A percentile compares a stretch with the other conserved stretches of the same genome.
Evolutionary conservation across 2,329 filamentous ascomycete genomes (phyloP).

Genomic region (Dendrostoma leiphaemia): DNA sequence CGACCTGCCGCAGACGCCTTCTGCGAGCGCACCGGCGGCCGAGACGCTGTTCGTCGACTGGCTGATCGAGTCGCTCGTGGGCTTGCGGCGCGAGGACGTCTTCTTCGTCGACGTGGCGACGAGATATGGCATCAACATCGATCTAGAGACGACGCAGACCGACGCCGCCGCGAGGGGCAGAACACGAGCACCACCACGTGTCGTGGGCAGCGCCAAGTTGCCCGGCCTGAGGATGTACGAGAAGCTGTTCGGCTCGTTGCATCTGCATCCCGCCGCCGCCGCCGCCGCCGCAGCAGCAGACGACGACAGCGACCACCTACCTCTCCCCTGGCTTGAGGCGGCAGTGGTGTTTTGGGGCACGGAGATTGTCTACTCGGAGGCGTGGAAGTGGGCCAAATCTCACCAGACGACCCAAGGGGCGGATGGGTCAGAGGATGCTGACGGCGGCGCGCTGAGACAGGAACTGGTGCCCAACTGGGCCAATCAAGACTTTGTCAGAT

Average conservation of each 20-base stretch:
- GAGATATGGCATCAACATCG: conserved; percentile 56
- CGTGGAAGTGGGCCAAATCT: conserved; percentile 53
- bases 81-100: conserved; percentile 63
- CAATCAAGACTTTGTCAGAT: conserved; percentile 55
- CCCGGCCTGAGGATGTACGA: conserved; percentile 38
- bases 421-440: conserved; percentile 45
- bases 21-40: conserved; percentile 26
- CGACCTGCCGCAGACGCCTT: conserved; percentile 42
- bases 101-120: conserved; percentile 66
- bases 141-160: conserved; percentile 30
- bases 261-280: conserved; percentile 43
- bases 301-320: too few relatives aligned
- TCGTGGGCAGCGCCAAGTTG: conserved; percentile 32
- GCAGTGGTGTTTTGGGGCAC: conserved; percentile 76
- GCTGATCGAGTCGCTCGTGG: conserved; percentile 62
- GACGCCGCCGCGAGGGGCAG: conserved; percentile 9
- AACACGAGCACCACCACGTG: conserved; percentile 9
- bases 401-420: conserved; percentile 28
- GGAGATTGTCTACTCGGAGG: conserved; percentile 61
- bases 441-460: conserved; percentile 62
- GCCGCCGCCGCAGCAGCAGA: conserved; percentile 28
- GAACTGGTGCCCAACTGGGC: conserved; percentile 71
- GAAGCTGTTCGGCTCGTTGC: conserved; percentile 52
- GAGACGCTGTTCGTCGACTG: conserved; percentile 60
- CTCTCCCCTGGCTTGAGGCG: conserved; percentile 59